Evolutionary conservation across 2,329 filamentous ascomycete species (phyloP).

Genomic region (Stagonosporopsis vannaccii): DNA sequence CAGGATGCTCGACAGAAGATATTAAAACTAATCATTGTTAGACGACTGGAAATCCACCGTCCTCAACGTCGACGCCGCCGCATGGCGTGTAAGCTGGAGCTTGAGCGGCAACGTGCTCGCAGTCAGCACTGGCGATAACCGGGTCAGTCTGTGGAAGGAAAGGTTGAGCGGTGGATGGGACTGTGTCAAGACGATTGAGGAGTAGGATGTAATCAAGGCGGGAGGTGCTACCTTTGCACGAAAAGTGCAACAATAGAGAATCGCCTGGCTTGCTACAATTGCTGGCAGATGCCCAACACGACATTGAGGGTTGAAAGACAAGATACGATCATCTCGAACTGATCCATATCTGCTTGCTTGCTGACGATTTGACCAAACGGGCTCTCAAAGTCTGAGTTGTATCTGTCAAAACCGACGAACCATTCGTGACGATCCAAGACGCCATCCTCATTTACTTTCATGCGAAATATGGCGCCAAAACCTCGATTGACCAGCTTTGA

Average conservation of each 20-base stretch:
- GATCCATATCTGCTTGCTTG: neutral
- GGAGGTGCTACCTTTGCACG: neutral
- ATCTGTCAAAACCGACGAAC: neutral
- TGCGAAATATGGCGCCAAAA: neutral
- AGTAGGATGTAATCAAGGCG: slow-evolving; percentile 57
- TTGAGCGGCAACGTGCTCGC: slow-evolving; percentile 95
- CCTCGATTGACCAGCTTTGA: neutral
- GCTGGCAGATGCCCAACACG: slow-evolving; percentile 5
- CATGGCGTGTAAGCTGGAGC: slow-evolving; percentile 98
- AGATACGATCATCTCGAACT: slow-evolving; percentile 4
- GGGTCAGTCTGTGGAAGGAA: slow-evolving; percentile 98
- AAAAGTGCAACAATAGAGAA: neutral
- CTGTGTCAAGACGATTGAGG: slow-evolving; percentile 94
- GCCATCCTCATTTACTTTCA: neutral
- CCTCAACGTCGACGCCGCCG: slow-evolving; percentile 83
- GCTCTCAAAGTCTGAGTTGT: neutral
- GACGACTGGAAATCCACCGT: slow-evolving; percentile 85
- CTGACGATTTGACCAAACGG: neutral
- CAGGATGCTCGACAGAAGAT: neutral
- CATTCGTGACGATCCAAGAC: neutral
- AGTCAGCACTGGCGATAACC: slow-evolving; percentile 93
- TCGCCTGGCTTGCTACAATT: neutral
- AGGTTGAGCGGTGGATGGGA: slow-evolving; percentile 97
- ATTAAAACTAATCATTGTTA: slow-evolving; percentile 54
- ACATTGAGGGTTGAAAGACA: slow-evolving; percentile 4